Base-by-base conservation (phyloP, 306 rosid species). In the Glycine tomentella region DNA sequence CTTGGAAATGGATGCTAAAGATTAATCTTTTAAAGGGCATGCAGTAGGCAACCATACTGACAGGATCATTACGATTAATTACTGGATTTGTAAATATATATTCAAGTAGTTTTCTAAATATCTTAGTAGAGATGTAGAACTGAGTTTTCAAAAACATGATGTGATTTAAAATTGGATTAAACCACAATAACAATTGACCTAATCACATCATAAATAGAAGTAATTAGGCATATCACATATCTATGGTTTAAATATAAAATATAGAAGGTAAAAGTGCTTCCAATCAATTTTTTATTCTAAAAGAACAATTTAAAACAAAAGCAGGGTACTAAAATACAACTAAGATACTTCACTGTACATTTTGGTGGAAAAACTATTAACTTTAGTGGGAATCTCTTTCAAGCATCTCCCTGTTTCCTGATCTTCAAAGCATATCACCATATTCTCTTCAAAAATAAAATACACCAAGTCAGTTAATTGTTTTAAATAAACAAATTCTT, bases 341-440 rank as follows among this genome's bases (percentile, higher is more conserved):
- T n/a, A 61, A 67, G 84, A 85, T 83, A 68, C 59, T 74, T 34
- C 8, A 86, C 79, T 8, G 65, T 88, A 95, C 99, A 95, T 93
- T 85, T 95, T 91, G 87, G 95, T 77, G 71, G 90, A 83, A 85
- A 84, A 63, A n/a, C 81, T 90, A 84, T 83, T 66, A 20, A 71
- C 46, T 69, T 84, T 90, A 66, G 58, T 84, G 74, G 93, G 93
- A 80, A 86, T 85, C 73, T 85, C 94, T 74, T 86, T 95, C 90
- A 89, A 80, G 89, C 99, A 95, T 88, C 89, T 93, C 80, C 97
- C 94, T 0, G 92, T 87, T 82, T 85, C 92, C 64, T 84, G 92
- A 82, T 95, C 97, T 89, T 92, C 89, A 84, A 91, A 93, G 90
- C 99, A 91, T 81, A 95, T 78, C 84, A 91, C 94, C 99, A 93